Base-by-base conservation (phyloP, 2,329 filamentous ascomycete species). In the Colletotrichum musae region DNA sequence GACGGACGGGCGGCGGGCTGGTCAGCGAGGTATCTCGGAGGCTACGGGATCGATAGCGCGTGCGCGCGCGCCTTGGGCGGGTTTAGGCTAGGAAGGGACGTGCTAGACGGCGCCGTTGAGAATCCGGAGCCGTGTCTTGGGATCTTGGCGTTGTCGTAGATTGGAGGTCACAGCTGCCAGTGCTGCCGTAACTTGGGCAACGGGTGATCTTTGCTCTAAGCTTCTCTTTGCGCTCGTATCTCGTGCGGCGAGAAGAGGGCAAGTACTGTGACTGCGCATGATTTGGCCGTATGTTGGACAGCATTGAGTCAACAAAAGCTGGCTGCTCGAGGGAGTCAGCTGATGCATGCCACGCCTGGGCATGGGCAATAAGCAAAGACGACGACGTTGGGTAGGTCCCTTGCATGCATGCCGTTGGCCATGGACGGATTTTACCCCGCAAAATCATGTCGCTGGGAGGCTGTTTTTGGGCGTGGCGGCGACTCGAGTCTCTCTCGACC, bases 61-160 rank as follows among this genome's bases (percentile, higher is more conserved):
- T 36, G 54, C 13, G 41, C 16, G 41, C 16, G 56, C 48, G 48
- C 50, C 47, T 32, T 61, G 51, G 50, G 21, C 47, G 47, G 54
- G 39, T 7, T 61, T 66, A 4, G 39, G 28, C 1, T 32, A 32
- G 24, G 12, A 48, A 43, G 63, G 51, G 67, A 43, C 67, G 63
- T 70, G 62, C 67, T 60, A 61, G 62, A 67, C 10, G 56, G 58
- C 67, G 67, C 67, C 67, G 67, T 70, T 67, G 62, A 48, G 41
- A 26, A 67, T 70, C 67, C 62, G 57, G 36, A 67, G 62, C 67
- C 67, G 62, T 70, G 67, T 70, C 56, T 57, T 67, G 67, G 67
- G 63, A 56, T 53, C 67, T 70, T 70, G 67, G 67, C 67, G 63
- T 32, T 52, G 61, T 28, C 58, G 61, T 39, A 52, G 57, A 28